A percentile compares a stretch with the other conserved stretches of the same genome.
phyloP scores from a whole-genome alignment of 805 yeast species.

The Wickerhamomyces canadensis region DNA sequence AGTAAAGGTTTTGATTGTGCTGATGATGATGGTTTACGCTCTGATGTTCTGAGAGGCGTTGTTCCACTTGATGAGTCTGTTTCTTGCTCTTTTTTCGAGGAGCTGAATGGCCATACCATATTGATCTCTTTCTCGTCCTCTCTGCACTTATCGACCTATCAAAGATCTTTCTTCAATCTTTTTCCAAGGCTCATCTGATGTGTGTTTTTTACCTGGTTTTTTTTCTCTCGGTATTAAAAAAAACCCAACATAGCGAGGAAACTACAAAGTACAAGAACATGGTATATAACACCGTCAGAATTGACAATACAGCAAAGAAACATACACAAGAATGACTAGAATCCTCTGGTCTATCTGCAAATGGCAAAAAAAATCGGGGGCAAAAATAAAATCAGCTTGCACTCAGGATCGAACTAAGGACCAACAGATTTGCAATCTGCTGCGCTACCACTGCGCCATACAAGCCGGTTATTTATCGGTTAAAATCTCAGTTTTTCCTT shows the following conservation, averaged over 20 bases:
- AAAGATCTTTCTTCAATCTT: neutral
- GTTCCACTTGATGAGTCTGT: neutral
- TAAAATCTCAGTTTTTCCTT: too few species aligned
- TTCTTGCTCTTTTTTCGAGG: neutral
- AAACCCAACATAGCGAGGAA: too few species aligned
- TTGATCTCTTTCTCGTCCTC: too few species aligned
- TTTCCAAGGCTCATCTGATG: too few species aligned
- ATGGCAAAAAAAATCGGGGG: neutral
- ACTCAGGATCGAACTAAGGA: constrained; percentile 96
- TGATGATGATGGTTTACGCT: constrained; percentile 11
- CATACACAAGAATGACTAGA: too few species aligned
- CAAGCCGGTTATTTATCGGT: constrained; percentile 33
- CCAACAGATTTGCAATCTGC: constrained; percentile 99
- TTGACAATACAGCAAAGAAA: too few species aligned
- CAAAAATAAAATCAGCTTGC: constrained; percentile 54
- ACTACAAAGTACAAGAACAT: too few species aligned
- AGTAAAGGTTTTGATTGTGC: constrained; percentile 17
- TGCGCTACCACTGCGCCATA: constrained; percentile 98
- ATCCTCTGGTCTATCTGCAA: too few species aligned
- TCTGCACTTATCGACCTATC: too few species aligned
- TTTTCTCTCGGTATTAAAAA: too few species aligned
- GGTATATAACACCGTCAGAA: too few species aligned
- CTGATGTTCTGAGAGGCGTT: constrained; percentile 17
- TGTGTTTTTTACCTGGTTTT: too few species aligned
- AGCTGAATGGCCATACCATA: constrained; percentile 22